Conservation (phyloP, 768 basidiomycete species). For the Russula vinacea region DNA sequence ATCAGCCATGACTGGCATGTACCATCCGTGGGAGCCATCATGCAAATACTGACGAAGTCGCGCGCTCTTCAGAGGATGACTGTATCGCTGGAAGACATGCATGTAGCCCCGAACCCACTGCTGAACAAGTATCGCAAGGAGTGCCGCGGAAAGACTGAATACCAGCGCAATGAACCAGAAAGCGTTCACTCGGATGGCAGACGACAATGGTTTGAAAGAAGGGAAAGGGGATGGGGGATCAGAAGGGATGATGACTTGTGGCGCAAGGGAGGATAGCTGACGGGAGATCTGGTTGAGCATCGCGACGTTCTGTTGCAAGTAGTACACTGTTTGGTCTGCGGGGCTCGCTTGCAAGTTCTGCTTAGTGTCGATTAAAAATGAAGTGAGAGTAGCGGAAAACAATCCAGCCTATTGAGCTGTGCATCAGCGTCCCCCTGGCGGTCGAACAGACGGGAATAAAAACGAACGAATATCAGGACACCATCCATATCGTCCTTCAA, state of each 20-base stretch:
- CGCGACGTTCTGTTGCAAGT: conserved; percentile 5
- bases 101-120: conserved; percentile 47
- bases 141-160: conserved; percentile 43
- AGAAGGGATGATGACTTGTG: neutral
- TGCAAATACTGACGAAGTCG: conserved; percentile 41
- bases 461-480: conserved; percentile 42
- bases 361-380: neutral
- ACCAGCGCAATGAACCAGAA: conserved; percentile 42
- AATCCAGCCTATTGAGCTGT: neutral
- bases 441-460: neutral
- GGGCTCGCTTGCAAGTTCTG: conserved; percentile 1
- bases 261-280: conserved; percentile 10
- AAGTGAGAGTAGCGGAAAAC: neutral
- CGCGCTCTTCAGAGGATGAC: conserved; percentile 36
- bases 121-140: conserved; percentile 48
- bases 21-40: conserved; percentile 42
- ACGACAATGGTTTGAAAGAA: conserved; percentile 30
- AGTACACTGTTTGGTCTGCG: conserved; percentile 1
- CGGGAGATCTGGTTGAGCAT: conserved; percentile 18
- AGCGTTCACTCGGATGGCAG: conserved; percentile 40
- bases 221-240: neutral
- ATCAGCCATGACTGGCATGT: conserved; percentile 43
- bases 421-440: neutral
- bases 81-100: conserved; percentile 34
- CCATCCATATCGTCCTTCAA: conserved; percentile 46